These are phyloP conservation scores for Nelumbo lutea DNA, from an alignment of 164 flowering plant genomes.

Conservation along the genomic window DNA sequence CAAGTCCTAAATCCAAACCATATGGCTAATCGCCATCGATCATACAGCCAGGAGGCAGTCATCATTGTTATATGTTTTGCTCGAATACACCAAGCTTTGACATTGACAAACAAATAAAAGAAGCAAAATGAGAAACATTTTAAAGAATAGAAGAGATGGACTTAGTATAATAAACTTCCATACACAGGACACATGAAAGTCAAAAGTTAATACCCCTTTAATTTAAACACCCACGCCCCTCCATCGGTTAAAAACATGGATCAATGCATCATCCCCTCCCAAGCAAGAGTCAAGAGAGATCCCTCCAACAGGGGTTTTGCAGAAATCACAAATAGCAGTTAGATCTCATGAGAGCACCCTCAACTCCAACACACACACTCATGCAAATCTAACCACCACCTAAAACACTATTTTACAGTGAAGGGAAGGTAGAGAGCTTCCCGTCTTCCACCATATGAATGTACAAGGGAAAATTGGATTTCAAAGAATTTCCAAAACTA, in stretches of 20 bases:
- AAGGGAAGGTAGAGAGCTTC: constrained; percentile 10
- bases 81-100: neutral
- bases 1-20: too few relatives aligned
- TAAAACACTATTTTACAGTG: constrained; percentile 19
- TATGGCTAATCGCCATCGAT: too few relatives aligned
- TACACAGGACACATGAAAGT: neutral
- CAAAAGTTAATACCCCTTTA: neutral
- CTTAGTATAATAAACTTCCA: neutral
- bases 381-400: constrained; percentile 6
- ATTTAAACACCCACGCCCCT: neutral
- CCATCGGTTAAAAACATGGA: neutral
- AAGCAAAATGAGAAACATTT: too few relatives aligned
- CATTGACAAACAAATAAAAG: neutral
- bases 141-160: too few relatives aligned
- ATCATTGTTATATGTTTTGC: too few relatives aligned
- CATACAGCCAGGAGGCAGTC: too few relatives aligned
- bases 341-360: constrained; percentile 3
- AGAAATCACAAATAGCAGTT: neutral
- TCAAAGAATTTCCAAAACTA: constrained; percentile 1
- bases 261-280: neutral
- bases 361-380: neutral
- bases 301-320: neutral
- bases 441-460: constrained; percentile 17
- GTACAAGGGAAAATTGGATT: constrained; percentile 24
- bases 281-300: neutral